Percentiles rank a stretch among this genome's conserved stretches.
Conservation (phyloP, 2,329 filamentous ascomycete species). For the Talaromyces albobiverticillius region DNA sequence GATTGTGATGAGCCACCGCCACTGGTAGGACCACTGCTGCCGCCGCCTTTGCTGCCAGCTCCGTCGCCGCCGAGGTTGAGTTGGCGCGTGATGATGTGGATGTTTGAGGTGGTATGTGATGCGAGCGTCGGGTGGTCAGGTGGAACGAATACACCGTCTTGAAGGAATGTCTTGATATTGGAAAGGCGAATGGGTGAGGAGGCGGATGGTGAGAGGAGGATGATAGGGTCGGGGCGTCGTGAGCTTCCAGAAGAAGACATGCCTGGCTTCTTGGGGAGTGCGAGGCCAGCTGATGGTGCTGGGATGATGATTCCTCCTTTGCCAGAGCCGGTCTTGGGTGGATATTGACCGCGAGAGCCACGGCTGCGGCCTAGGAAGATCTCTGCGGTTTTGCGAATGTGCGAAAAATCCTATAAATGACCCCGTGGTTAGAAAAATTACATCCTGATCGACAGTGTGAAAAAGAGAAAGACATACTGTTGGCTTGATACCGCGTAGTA, state of each 20-base stretch:
- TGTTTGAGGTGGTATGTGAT: conserved; percentile 66
- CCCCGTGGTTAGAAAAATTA: conserved; percentile 13
- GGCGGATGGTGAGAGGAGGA: conserved; percentile 92
- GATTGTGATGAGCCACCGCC: conserved; percentile 52
- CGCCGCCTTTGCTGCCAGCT: conserved; percentile 12
- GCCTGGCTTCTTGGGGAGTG: conserved; percentile 39
- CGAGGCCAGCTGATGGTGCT: conserved; percentile 36
- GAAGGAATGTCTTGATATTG: conserved; percentile 66
- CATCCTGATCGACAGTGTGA: neutral
- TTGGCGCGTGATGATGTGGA: conserved; percentile 77
- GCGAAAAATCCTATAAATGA: conserved; percentile 85
- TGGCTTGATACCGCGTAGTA: conserved; percentile 81
- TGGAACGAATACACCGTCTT: conserved; percentile 18
- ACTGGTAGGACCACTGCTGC: conserved; percentile 1
- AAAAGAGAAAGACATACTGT: conserved; percentile 58
- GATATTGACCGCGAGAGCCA: conserved; percentile 33
- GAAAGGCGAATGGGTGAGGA: conserved; percentile 92
- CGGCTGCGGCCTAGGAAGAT: conserved; percentile 65
- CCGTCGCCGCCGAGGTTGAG: neutral
- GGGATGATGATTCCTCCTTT: conserved; percentile 31
- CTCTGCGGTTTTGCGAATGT: conserved; percentile 81
- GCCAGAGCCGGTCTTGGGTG: conserved; percentile 21
- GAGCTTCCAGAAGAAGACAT: conserved; percentile 38
- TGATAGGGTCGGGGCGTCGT: conserved; percentile 74
- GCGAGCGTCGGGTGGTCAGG: conserved; percentile 46